These are phyloP conservation scores for Yamagishiella unicocca DNA, from an alignment of 139 green algal species.

Conservation along the genomic window DNA sequence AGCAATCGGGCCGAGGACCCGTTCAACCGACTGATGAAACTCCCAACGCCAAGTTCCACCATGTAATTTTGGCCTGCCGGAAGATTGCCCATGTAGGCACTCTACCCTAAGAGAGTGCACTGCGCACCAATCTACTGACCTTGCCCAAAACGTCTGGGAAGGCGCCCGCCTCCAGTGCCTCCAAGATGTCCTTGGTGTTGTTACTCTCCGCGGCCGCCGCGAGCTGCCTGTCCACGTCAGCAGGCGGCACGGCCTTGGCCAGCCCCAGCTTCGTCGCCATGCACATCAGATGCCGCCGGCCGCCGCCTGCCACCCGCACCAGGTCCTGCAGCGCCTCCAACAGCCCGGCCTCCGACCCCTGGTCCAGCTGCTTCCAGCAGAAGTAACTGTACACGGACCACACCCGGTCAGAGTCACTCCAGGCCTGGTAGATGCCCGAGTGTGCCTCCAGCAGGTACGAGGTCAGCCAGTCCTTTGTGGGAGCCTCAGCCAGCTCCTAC, in stretches of 20 bases:
- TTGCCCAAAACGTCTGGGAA: not conserved
- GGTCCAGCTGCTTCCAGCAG: constrained; percentile 42
- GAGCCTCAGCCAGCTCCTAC: constrained; percentile 15
- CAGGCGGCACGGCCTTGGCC: not conserved
- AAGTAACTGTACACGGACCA: constrained; percentile 26
- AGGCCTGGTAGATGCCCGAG: constrained; percentile 25
- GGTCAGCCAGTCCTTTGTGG: not conserved
- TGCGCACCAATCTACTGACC: not conserved
- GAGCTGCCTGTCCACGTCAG: not conserved
- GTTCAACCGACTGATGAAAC: not conserved
- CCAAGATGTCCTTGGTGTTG: not conserved
- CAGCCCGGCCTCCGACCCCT: not conserved
- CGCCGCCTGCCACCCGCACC: not conserved
- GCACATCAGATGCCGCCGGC: not conserved
- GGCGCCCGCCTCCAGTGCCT: not conserved
- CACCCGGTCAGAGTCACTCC: constrained; percentile 4
- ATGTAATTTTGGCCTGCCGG: not conserved
- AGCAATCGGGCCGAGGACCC: not conserved
- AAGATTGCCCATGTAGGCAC: not conserved
- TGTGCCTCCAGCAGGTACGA: constrained; percentile 14
- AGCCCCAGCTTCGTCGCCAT: constrained; percentile 6
- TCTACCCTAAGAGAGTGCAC: not conserved
- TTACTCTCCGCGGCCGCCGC: not conserved
- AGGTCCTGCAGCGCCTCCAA: constrained; percentile 25
- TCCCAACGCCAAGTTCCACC: not conserved